phyloP scores from a whole-genome alignment of 2,329 filamentous ascomycete species.

The Pyrenochaeta sp. region DNA sequence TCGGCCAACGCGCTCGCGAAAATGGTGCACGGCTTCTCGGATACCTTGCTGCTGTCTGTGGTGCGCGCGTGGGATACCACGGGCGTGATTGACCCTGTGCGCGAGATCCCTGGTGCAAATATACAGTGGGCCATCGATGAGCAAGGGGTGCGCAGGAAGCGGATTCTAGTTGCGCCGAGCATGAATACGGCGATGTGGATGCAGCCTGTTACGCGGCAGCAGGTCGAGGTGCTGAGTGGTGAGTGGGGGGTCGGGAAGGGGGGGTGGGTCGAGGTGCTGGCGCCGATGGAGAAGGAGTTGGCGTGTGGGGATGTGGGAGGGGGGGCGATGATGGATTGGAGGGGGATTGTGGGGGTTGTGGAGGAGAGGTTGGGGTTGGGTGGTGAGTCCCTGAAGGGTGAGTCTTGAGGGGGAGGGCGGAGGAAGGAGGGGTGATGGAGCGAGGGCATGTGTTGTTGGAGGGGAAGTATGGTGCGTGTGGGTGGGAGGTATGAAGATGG shows the following conservation, averaged over 20 bases:
- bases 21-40: constrained; percentile 77
- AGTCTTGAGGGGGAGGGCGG: no score
- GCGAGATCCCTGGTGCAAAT: constrained; percentile 34
- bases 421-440: no score
- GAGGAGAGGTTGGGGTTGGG: constrained; percentile 52
- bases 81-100: constrained; percentile 40
- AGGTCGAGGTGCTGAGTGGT: constrained; percentile 72
- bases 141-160: constrained; percentile 53
- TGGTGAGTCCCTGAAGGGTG: no score
- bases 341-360: constrained; percentile 72
- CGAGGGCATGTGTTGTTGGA: no score
- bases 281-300: constrained; percentile 76
- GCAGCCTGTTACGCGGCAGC: constrained; percentile 79
- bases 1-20: constrained; percentile 88
- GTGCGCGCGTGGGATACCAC: constrained; percentile 86
- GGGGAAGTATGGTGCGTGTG: no score
- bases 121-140: constrained; percentile 28
- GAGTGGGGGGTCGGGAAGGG: constrained; percentile 70
- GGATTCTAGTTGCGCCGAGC: constrained; percentile 77
- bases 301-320: constrained; percentile 85
- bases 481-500: no score
- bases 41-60: constrained; percentile 76
- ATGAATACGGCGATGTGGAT: constrained; percentile 95
- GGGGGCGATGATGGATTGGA: constrained; percentile 86
- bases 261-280: constrained; percentile 72